A percentile compares a stretch with the other conserved stretches of the same genome.
These are phyloP conservation scores for Fusarium decemcellulare DNA, from an alignment of 2,329 filamentous ascomycete genomes.

Conservation along the genomic window DNA sequence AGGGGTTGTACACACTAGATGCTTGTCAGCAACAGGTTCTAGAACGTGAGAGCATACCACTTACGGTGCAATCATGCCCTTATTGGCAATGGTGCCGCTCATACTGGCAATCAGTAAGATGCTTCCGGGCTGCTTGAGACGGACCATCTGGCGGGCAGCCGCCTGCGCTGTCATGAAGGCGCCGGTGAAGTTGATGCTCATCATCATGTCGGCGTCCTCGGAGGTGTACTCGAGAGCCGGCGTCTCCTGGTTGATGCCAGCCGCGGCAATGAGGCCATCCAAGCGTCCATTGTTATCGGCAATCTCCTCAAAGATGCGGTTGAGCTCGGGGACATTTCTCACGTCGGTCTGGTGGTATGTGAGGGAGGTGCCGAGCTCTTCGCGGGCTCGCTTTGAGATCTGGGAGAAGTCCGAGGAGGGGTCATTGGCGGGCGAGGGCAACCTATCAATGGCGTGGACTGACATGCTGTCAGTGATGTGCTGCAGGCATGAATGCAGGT, in stretches of 20 bases:
- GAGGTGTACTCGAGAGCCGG: conserved; percentile 85
- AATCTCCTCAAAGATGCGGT: conserved; percentile 77
- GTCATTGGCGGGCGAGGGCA: conserved; percentile 64
- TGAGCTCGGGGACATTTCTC: conserved; percentile 77
- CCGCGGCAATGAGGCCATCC: conserved; percentile 82
- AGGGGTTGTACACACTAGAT: conserved; percentile 79
- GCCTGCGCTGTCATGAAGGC: conserved; percentile 89
- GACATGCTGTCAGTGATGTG: conserved; percentile 20
- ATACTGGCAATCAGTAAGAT: conserved; percentile 80
- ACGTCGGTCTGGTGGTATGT: conserved; percentile 87
- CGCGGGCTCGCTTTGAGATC: conserved; percentile 73
- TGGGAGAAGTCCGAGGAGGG: conserved; percentile 71
- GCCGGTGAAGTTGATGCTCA: conserved; percentile 90
- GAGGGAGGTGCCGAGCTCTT: conserved; percentile 76
- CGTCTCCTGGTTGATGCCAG: conserved; percentile 85
- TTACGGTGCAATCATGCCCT: conserved; percentile 72
- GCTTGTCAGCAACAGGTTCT: not conserved
- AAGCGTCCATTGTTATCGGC: conserved; percentile 78
- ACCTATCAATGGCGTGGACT: conserved; percentile 78
- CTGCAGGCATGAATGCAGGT: not conserved
- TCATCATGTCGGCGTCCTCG: conserved; percentile 81
- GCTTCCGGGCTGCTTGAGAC: conserved; percentile 70
- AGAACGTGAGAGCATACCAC: conserved; percentile 43
- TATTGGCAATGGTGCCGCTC: conserved; percentile 77
- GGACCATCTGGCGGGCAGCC: conserved; percentile 82